A percentile compares a stretch with the other conserved stretches of the same genome.
Conservation (phyloP, 1,139 yeast genomes). For the Suhomyces bokatorum region DNA sequence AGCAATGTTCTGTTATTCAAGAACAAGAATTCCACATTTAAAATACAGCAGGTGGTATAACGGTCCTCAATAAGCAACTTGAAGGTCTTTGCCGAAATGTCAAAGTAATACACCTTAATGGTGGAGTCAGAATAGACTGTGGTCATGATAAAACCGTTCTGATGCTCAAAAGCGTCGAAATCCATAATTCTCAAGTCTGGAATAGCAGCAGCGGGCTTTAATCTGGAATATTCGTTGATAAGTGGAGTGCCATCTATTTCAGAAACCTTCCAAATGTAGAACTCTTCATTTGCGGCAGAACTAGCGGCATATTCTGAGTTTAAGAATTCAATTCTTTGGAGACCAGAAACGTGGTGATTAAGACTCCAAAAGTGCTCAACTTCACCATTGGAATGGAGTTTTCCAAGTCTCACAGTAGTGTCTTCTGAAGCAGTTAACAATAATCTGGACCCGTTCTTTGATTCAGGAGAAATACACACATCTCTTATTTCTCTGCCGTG, state of each 20-base stretch:
- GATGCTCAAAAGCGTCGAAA: conserved; percentile 49
- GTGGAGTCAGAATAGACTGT: conserved; percentile 86
- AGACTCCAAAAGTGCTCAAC: conserved; percentile 58
- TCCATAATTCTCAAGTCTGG: conserved; percentile 93
- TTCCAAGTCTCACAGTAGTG: conserved; percentile 66
- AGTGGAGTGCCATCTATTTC: conserved; percentile 39
- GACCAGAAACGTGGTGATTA: conserved; percentile 83
- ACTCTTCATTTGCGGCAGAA: conserved; percentile 90
- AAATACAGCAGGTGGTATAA: conserved; percentile 75
- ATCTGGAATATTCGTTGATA: conserved; percentile 44
- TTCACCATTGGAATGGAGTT: conserved; percentile 42
- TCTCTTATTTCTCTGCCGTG: conserved; percentile 90
- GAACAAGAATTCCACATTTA: conserved; percentile 54
- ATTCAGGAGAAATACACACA: conserved; percentile 47
- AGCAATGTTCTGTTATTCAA: conserved; percentile 34
- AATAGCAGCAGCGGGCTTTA: conserved; percentile 51
- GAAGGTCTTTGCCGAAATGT: conserved; percentile 38
- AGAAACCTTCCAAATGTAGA: conserved; percentile 70
- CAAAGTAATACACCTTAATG: conserved; percentile 64
- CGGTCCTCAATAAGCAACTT: conserved; percentile 43
- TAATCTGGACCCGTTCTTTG: conserved; percentile 29
- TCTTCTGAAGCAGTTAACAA: conserved; percentile 88
- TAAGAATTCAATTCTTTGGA: conserved; percentile 72
- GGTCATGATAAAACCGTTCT: conserved; percentile 52
- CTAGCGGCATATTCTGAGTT: conserved; percentile 47